These are phyloP conservation scores for Phyllosticta ampelicida DNA, from an alignment of 2,329 filamentous ascomycete genomes.

Conservation along the genomic window DNA sequence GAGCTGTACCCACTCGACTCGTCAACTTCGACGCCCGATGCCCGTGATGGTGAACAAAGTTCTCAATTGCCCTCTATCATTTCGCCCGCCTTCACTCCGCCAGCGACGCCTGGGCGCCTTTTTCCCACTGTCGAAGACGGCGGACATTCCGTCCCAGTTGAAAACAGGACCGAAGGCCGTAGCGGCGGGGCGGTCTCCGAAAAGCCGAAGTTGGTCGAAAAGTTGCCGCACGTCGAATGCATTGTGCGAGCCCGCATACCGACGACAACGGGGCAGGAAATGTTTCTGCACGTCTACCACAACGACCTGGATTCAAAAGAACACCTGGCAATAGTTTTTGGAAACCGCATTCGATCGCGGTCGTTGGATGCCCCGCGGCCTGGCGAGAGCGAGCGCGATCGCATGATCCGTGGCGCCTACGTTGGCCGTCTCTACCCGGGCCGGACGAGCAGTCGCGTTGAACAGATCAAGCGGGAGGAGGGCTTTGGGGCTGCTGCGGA, in stretches of 20 bases:
- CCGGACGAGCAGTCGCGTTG: conserved; percentile 61
- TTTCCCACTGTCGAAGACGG: conserved; percentile 22
- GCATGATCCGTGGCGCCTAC: conserved; percentile 92
- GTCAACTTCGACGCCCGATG: background rate
- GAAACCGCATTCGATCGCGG: conserved; percentile 65
- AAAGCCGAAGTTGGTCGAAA: conserved; percentile 58
- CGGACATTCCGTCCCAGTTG: conserved; percentile 34
- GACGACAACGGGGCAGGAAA: conserved; percentile 81
- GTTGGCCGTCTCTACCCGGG: conserved; percentile 79
- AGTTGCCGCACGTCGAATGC: conserved; percentile 78
- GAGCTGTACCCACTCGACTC: background rate
- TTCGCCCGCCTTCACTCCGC: conserved; percentile 36
- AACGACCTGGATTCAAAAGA: conserved; percentile 94
- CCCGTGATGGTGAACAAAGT: conserved; percentile 2
- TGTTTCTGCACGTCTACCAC: conserved; percentile 92
- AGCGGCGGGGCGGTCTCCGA: conserved; percentile 13
- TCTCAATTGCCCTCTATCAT: conserved; percentile 33
- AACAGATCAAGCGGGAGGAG: conserved; percentile 30
- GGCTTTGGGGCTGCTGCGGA: background rate
- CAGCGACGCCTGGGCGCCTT: conserved; percentile 17
- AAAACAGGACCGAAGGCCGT: conserved; percentile 18
- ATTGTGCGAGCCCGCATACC: conserved; percentile 91
- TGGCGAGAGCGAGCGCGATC: conserved; percentile 75
- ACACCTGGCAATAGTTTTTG: conserved; percentile 94
- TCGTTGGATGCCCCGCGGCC: conserved; percentile 58